Evolutionary conservation across 768 basidiomycete genomes (phyloP).

Genomic region (Phaeotremella skinneri): DNA sequence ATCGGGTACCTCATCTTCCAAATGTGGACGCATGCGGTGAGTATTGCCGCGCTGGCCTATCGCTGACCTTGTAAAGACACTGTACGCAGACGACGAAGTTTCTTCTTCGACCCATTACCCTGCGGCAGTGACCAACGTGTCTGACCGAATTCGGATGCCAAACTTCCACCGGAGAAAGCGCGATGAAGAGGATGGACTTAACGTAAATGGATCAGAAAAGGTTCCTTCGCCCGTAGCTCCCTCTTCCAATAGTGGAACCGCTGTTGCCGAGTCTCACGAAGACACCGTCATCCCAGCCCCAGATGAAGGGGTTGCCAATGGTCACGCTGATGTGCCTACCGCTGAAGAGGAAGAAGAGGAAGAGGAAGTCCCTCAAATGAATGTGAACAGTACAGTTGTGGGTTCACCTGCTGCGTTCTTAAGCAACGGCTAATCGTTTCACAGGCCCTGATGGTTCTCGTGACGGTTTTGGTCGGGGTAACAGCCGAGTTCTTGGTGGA

Average conservation of each 20-base stretch:
- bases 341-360: constrained; percentile 44
- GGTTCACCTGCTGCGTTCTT: constrained; percentile 10
- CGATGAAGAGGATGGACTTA: constrained; percentile 27
- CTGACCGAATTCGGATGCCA: constrained; percentile 14
- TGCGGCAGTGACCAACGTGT: constrained; percentile 31
- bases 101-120: constrained; percentile 41
- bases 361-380: constrained; percentile 50
- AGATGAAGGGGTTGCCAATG: not conserved
- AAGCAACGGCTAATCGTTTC: not conserved
- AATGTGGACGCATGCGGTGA: constrained; percentile 60
- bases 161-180: constrained; percentile 33
- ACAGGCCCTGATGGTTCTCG: constrained; percentile 39
- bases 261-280: constrained; percentile 1
- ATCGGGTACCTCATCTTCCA: constrained; percentile 57
- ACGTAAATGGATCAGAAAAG: constrained; percentile 4
- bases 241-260: not conserved
- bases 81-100: constrained; percentile 40
- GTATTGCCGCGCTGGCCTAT: constrained; percentile 55
- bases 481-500: constrained; percentile 71
- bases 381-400: constrained; percentile 39
- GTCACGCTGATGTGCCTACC: not conserved
- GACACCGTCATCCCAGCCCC: not conserved
- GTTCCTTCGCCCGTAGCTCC: not conserved
- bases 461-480: constrained; percentile 57
- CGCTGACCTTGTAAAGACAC: constrained; percentile 22